phyloP scores from a whole-genome alignment of 148 eudicot species.

The Rhododendron simsii region DNA sequence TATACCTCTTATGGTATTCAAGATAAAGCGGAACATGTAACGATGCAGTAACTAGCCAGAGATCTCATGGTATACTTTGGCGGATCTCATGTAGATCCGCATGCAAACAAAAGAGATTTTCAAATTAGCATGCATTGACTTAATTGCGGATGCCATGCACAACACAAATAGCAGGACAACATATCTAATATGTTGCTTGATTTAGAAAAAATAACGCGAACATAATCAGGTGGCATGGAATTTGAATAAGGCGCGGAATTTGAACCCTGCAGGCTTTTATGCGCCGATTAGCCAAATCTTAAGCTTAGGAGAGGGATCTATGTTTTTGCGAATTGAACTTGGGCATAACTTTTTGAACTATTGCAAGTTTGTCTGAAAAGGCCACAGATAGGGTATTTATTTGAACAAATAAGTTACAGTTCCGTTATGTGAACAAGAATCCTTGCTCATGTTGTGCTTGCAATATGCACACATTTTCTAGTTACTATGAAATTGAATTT shows the following conservation, averaged over 20 bases:
- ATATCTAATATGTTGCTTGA: background rate
- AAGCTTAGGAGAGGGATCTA: background rate
- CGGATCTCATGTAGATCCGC: background rate
- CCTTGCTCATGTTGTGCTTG: background rate
- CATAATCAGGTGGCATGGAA: background rate
- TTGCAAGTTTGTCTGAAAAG: background rate
- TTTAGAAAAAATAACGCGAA: background rate
- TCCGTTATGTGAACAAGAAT: background rate
- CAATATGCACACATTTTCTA: background rate
- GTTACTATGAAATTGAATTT: background rate
- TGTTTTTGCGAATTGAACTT: background rate
- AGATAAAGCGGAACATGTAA: background rate
- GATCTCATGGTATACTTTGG: background rate
- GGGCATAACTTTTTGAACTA: background rate
- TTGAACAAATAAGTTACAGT: background rate
- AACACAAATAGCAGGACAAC: background rate
- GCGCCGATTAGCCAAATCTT: background rate
- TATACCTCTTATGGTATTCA: background rate
- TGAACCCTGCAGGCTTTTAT: background rate
- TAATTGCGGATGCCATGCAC: background rate
- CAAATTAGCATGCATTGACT: background rate
- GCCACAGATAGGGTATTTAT: background rate
- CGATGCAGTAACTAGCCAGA: background rate
- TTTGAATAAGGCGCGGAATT: background rate
- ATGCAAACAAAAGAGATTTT: background rate